phyloP scores from a whole-genome alignment of 768 basidiomycete species.

The Panellus pusillus region DNA sequence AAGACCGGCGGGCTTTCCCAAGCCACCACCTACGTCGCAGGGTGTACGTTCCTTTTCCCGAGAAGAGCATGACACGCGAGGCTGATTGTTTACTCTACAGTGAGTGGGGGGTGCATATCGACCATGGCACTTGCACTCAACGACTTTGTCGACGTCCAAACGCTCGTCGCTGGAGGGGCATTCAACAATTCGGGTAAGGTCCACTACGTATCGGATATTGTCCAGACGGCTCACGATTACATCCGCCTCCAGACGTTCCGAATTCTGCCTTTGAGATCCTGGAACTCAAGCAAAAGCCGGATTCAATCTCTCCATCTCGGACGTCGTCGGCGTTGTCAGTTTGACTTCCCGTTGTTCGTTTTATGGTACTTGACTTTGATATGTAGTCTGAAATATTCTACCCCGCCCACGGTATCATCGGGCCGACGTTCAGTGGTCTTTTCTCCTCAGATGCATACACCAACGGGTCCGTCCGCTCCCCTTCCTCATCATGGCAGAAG shows the following conservation, averaged over 20 bases:
- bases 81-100: slow-evolving; percentile 3
- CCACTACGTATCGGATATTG: neutral
- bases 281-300: slow-evolving; percentile 3
- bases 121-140: slow-evolving; percentile 8
- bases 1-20: slow-evolving; percentile 10
- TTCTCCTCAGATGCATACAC: slow-evolving; percentile 5
- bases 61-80: neutral
- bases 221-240: neutral
- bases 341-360: neutral
- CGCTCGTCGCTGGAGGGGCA: slow-evolving; percentile 8
- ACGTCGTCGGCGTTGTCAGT: slow-evolving; percentile 1
- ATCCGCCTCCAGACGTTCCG: neutral
- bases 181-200: neutral
- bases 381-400: neutral
- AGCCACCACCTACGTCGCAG: slow-evolving; percentile 9
- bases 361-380: neutral
- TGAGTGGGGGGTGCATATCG: slow-evolving; percentile 4
- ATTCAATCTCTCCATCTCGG: slow-evolving; percentile 6
- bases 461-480: slow-evolving; percentile 9
- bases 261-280: slow-evolving; percentile 4
- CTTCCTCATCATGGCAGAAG: slow-evolving; percentile 9
- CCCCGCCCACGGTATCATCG: neutral
- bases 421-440: neutral
- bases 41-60: slow-evolving; percentile 1
- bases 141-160: slow-evolving; percentile 7